Percentiles rank a stretch among this genome's conserved stretches.
phyloP scores from a whole-genome alignment of 1,139 yeast species.

The Candida glucosophila region DNA sequence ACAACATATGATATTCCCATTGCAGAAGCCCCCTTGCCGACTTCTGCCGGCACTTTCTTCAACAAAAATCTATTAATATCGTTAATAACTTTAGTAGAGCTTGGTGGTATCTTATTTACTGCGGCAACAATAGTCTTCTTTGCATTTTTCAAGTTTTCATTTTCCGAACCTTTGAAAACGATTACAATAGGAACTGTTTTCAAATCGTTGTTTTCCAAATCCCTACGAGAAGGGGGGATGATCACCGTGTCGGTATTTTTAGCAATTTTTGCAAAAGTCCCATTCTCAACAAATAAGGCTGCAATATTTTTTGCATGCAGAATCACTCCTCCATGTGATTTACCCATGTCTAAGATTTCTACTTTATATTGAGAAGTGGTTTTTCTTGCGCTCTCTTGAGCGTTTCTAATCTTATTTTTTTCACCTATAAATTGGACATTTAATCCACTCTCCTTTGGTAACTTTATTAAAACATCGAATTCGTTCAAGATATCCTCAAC shows the following conservation, averaged over 20 bases:
- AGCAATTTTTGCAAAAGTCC: constrained; percentile 39
- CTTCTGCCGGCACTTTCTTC: constrained; percentile 38
- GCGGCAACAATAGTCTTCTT: constrained; percentile 63
- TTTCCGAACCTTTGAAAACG: constrained; percentile 23
- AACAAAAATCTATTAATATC: constrained; percentile 70
- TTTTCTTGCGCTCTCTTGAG: constrained; percentile 51
- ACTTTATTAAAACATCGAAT: constrained; percentile 53
- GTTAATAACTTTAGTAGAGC: constrained; percentile 44
- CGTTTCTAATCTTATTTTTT: constrained; percentile 43
- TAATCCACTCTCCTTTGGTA: constrained; percentile 41
- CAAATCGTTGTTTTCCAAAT: constrained; percentile 12
- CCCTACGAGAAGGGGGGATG: constrained; percentile 41
- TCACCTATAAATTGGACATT: constrained; percentile 63
- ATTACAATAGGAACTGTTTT: constrained; percentile 35
- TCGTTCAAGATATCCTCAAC: constrained; percentile 37
- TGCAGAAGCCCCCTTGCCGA: constrained; percentile 38
- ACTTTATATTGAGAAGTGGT: constrained; percentile 43
- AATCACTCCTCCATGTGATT: constrained; percentile 77
- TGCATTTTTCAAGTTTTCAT: constrained; percentile 26
- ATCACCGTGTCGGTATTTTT: constrained; percentile 42
- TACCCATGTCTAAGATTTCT: constrained; percentile 70
- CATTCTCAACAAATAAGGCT: constrained; percentile 49
- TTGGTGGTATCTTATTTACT: constrained; percentile 70
- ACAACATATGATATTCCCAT: constrained; percentile 51
- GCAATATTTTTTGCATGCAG: constrained; percentile 71